Conservation (phyloP, 306 rosid genomes). For the Vicia faba region DNA sequence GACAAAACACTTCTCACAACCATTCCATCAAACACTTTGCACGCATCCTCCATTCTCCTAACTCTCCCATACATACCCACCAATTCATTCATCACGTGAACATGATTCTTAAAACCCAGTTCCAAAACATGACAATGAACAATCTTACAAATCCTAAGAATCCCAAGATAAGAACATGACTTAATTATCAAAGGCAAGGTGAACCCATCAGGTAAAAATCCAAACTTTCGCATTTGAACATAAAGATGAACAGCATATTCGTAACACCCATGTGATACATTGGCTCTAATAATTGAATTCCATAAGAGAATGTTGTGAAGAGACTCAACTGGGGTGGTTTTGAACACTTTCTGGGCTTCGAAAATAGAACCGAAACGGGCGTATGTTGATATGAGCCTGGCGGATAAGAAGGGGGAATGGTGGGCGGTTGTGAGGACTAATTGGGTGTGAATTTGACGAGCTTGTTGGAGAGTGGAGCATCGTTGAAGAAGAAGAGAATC, state of each 20-base stretch:
- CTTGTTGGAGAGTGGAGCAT: constrained; percentile 48
- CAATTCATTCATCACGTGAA: constrained; percentile 66
- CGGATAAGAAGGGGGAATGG: constrained; percentile 55
- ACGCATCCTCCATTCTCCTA: constrained; percentile 57
- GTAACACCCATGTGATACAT: constrained; percentile 59
- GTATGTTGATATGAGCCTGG: constrained; percentile 61
- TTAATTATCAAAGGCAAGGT: constrained; percentile 67
- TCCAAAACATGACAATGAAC: constrained; percentile 60
- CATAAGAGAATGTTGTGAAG: constrained; percentile 53
- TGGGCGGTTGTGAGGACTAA: constrained; percentile 41
- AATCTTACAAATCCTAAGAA: constrained; percentile 42
- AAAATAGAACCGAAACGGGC: constrained; percentile 47
- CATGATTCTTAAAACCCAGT: constrained; percentile 66
- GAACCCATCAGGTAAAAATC: constrained; percentile 76
- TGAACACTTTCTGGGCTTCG: constrained; percentile 57
- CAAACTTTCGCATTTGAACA: constrained; percentile 58
- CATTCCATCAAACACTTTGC: constrained; percentile 64
- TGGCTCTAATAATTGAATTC: constrained; percentile 79
- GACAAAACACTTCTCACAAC: constrained; percentile 56
- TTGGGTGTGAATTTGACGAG: constrained; percentile 64
- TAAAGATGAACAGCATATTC: constrained; percentile 49
- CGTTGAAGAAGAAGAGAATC: constrained; percentile 46
- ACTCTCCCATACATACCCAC: constrained; percentile 70
- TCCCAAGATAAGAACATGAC: constrained; percentile 50
- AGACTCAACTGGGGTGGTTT: constrained; percentile 37